phyloP scores from a whole-genome alignment of 1,139 yeast species.

The Saccharomycopsis hybrid region DNA sequence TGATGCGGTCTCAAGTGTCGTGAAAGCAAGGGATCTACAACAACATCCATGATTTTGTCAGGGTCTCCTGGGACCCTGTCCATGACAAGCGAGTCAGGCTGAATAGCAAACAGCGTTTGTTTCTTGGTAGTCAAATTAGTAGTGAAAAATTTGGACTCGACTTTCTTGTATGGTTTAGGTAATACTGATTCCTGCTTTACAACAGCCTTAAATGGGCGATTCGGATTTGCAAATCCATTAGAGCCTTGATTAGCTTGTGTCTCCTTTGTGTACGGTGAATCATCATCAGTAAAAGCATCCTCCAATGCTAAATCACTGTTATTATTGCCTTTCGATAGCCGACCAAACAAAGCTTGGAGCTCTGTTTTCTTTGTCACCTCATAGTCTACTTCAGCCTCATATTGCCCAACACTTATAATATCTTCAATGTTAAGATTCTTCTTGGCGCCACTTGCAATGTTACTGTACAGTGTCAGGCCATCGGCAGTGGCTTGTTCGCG shows the following conservation, averaged over 20 bases:
- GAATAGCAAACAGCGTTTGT: neutral
- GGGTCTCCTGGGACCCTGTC: constrained; percentile 29
- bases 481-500: neutral
- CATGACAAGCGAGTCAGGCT: constrained; percentile 34
- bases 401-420: constrained; percentile 41
- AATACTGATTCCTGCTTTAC: too few relatives aligned
- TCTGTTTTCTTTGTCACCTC: constrained; percentile 28
- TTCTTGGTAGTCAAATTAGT: neutral
- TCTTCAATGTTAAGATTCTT: constrained; percentile 34
- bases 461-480: neutral
- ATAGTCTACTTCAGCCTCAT: constrained; percentile 51
- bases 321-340: too few relatives aligned
- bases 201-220: too few relatives aligned
- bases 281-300: too few relatives aligned
- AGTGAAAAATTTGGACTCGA: neutral
- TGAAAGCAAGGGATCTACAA: constrained; percentile 62
- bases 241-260: too few relatives aligned
- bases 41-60: constrained; percentile 44
- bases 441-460: constrained; percentile 22
- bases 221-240: too few relatives aligned
- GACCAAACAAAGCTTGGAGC: neutral
- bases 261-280: too few relatives aligned
- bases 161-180: neutral
- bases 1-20: constrained; percentile 72
- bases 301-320: too few relatives aligned